phyloP scores from a whole-genome alignment of 768 basidiomycete species.

The Neoboletus subvelutipes region DNA sequence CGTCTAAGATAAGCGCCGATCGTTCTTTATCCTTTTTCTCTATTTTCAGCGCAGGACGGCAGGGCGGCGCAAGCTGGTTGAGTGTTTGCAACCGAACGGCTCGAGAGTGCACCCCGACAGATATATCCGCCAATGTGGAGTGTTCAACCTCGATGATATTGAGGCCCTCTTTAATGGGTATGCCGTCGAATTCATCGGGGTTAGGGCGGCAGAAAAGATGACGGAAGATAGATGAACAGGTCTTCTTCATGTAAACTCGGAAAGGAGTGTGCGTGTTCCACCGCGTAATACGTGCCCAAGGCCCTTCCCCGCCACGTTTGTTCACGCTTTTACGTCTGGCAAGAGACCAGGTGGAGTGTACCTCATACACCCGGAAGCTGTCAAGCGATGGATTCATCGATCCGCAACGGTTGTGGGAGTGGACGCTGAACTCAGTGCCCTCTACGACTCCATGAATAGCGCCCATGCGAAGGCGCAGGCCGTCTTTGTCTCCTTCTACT shows the following conservation, averaged over 20 bases:
- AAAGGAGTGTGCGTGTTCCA: conserved; percentile 60
- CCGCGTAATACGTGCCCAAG: conserved; percentile 54
- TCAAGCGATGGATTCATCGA: conserved; percentile 57
- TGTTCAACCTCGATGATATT: conserved; percentile 47
- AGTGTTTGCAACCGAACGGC: conserved; percentile 46
- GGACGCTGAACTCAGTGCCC: conserved; percentile 61
- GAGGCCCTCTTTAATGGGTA: conserved; percentile 39
- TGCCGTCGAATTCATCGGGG: conserved; percentile 33
- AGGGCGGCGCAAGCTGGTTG: conserved; percentile 40
- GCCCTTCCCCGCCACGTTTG: conserved; percentile 37
- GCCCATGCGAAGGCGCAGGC: conserved; percentile 54
- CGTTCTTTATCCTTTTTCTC: conserved; percentile 34
- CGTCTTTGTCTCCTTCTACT: conserved; percentile 39
- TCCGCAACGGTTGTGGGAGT: conserved; percentile 59
- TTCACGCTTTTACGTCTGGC: conserved; percentile 41
- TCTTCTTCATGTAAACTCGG: conserved; percentile 51
- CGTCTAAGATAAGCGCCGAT: conserved; percentile 46
- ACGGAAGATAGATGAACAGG: conserved; percentile 47
- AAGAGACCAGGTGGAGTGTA: conserved; percentile 59
- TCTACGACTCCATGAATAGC: conserved; percentile 62
- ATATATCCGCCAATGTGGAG: conserved; percentile 49
- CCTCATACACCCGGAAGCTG: conserved; percentile 49
- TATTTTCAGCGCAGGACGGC: conserved; percentile 39
- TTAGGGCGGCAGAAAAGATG: conserved; percentile 39
- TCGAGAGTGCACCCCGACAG: conserved; percentile 42